Evolutionary conservation across 768 basidiomycete genomes (phyloP).

Genomic region (Suillus paluster): DNA sequence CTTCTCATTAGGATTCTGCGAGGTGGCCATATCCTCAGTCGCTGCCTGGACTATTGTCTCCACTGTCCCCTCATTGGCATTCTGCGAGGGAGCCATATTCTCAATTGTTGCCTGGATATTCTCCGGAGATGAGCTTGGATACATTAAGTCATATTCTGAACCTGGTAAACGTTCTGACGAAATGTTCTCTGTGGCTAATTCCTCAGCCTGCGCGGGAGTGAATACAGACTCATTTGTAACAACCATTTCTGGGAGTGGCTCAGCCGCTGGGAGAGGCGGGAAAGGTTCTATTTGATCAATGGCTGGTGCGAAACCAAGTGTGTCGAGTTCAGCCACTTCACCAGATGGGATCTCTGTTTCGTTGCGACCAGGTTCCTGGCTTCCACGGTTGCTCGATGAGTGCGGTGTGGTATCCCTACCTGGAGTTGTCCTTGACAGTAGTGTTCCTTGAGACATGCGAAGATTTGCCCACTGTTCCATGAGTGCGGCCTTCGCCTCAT

Average conservation of each 20-base stretch:
- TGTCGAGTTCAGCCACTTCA: not conserved
- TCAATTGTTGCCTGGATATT: not conserved
- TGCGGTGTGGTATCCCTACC: not conserved
- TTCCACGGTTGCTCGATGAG: not conserved
- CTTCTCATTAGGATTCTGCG: not conserved
- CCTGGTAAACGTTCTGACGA: not conserved
- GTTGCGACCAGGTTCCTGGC: not conserved
- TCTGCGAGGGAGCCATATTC: not conserved
- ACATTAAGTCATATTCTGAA: not conserved
- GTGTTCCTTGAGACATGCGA: constrained; percentile 31
- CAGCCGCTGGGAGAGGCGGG: not conserved
- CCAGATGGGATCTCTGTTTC: not conserved
- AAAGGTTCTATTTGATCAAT: not conserved
- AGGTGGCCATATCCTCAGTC: not conserved
- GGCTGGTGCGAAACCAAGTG: too few relatives aligned
- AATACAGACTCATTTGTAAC: not conserved
- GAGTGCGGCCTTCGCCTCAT: constrained; percentile 23
- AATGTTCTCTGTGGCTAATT: not conserved
- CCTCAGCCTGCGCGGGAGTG: not conserved
- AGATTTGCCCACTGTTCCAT: constrained; percentile 37
- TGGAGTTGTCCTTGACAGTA: constrained; percentile 14
- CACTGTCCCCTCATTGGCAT: not conserved
- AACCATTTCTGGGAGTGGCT: not conserved
- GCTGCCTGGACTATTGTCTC: not conserved
- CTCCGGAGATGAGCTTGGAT: constrained; percentile 3